Conservation (phyloP, 768 basidiomycete species). For the Leccinum fibrillosum region DNA sequence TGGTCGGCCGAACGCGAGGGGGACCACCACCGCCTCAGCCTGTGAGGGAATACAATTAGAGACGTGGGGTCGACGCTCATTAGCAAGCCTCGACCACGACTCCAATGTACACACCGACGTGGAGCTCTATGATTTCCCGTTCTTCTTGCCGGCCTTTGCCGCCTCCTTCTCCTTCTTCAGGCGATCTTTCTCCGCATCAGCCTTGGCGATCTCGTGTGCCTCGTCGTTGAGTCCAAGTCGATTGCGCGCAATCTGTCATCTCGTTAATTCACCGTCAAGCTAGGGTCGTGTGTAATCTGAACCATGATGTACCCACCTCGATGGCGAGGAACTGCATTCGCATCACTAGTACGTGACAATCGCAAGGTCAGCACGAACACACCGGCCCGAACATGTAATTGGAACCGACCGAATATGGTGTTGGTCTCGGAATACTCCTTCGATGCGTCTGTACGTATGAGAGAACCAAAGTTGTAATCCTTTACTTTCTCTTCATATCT, state of each 20-base stretch:
- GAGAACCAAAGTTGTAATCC: slow-evolving; percentile 95
- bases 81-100: background rate
- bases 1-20: background rate
- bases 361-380: slow-evolving; percentile 9
- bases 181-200: slow-evolving; percentile 52
- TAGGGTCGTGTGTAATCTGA: slow-evolving; percentile 8
- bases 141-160: slow-evolving; percentile 38
- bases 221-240: slow-evolving; percentile 84
- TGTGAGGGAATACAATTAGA: slow-evolving; percentile 1
- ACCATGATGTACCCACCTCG: slow-evolving; percentile 52
- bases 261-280: background rate
- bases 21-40: background rate
- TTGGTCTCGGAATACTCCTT: slow-evolving; percentile 89
- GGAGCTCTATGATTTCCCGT: slow-evolving; percentile 23
- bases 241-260: slow-evolving; percentile 81
- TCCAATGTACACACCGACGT: background rate
- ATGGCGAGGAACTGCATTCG: slow-evolving; percentile 81
- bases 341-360: slow-evolving; percentile 12
- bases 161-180: slow-evolving; percentile 61
- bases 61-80: background rate
- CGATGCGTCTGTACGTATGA: slow-evolving; percentile 77
- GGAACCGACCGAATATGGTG: slow-evolving; percentile 81
- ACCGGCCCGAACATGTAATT: background rate
- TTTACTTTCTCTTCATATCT: slow-evolving; percentile 89
- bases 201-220: slow-evolving; percentile 78